Conservation (phyloP, 805 yeast species). For the Saturnispora dispora region DNA sequence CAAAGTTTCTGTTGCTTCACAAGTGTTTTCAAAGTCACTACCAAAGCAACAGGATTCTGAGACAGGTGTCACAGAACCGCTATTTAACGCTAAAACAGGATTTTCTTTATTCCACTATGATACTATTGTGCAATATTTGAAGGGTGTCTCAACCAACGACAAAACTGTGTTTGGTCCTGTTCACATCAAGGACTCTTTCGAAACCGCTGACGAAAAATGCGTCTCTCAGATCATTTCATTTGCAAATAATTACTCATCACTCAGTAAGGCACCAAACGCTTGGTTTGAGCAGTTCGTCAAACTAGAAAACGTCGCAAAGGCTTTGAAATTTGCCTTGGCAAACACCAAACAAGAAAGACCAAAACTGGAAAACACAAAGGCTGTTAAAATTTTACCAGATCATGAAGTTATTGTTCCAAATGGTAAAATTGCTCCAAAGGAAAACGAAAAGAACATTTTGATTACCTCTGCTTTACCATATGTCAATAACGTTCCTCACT, state of each 20-base stretch:
- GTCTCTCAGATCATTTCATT: conserved; percentile 52
- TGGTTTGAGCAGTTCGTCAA: conserved; percentile 38
- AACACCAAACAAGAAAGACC: conserved; percentile 36
- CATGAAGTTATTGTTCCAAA: conserved; percentile 10
- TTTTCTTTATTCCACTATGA: conserved; percentile 55
- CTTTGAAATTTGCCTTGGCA: conserved; percentile 37
- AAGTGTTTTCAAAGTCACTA: conserved; percentile 5
- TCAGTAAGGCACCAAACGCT: conserved; percentile 9
- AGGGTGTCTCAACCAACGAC: conserved; percentile 25
- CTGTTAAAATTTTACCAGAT: conserved; percentile 17
- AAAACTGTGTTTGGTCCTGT: conserved; percentile 37
- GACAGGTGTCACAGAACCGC: background rate
- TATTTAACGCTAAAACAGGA: conserved; percentile 28
- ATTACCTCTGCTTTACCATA: conserved; percentile 96
- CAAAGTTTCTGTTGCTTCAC: conserved; percentile 30
- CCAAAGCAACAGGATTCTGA: conserved; percentile 1
- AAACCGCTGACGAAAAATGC: conserved; percentile 25
- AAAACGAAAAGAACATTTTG: conserved; percentile 67
- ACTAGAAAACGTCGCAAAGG: conserved; percentile 34
- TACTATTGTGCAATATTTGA: conserved; percentile 58
- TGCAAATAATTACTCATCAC: conserved; percentile 44
- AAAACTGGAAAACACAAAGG: conserved; percentile 36
- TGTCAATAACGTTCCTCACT: conserved; percentile 96
- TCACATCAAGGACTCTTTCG: conserved; percentile 39
- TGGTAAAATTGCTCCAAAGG: conserved; percentile 52